These are phyloP conservation scores for Phoma sp. DNA, from an alignment of 2,329 filamentous ascomycete species.

Conservation along the genomic window DNA sequence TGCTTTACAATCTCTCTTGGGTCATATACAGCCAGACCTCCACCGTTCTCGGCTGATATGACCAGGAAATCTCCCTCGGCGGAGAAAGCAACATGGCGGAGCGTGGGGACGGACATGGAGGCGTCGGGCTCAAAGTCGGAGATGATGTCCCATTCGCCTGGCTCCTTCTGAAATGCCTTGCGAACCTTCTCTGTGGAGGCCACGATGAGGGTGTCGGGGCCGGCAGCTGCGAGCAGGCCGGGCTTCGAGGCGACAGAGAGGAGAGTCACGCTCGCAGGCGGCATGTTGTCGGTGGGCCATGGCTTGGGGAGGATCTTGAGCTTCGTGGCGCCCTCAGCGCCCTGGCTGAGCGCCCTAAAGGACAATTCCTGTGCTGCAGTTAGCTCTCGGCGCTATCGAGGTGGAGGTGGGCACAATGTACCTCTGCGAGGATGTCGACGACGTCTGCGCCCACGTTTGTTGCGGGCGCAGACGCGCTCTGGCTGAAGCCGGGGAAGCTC, in stretches of 20 bases:
- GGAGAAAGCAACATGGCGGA: constrained; percentile 90
- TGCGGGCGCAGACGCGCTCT: constrained; percentile 49
- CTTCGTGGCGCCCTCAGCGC: constrained; percentile 78
- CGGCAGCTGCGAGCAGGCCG: constrained; percentile 85
- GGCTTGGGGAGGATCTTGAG: constrained; percentile 76
- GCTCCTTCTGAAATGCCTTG: constrained; percentile 68
- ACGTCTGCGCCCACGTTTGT: constrained; percentile 69
- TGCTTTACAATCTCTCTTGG: constrained; percentile 71
- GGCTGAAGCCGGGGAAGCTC: constrained; percentile 67
- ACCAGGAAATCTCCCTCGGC: constrained; percentile 86
- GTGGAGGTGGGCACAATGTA: constrained; percentile 45
- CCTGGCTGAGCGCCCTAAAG: constrained; percentile 66
- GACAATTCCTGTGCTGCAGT: constrained; percentile 66
- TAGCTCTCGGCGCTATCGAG: constrained; percentile 10
- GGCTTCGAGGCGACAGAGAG: constrained; percentile 80
- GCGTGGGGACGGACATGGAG: constrained; percentile 73
- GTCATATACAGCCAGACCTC: constrained; percentile 79
- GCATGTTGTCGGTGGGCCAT: constrained; percentile 74
- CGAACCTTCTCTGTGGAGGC: constrained; percentile 79
- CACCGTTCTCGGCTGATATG: constrained; percentile 79
- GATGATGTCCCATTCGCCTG: constrained; percentile 67
- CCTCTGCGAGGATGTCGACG: constrained; percentile 81
- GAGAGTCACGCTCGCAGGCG: constrained; percentile 79
- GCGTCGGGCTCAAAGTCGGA: constrained; percentile 75
- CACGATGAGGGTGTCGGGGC: constrained; percentile 78